Conservation (phyloP, 768 basidiomycete genomes). For the Russula sp. region DNA sequence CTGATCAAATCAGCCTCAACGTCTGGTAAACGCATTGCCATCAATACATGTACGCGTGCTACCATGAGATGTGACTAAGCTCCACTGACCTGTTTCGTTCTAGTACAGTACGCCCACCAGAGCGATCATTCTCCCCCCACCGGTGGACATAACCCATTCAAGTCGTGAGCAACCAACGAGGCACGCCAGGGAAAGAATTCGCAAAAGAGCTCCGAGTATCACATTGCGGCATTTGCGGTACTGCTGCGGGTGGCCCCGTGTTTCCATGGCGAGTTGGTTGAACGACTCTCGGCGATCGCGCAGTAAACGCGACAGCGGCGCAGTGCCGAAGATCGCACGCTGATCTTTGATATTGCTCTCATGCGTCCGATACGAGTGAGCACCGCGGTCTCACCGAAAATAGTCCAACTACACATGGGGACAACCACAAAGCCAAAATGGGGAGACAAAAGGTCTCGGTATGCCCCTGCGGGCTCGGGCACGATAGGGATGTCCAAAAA, state of each 20-base stretch:
- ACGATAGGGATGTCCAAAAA: constrained; percentile 4
- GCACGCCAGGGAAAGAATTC: constrained; percentile 6
- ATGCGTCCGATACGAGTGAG: constrained; percentile 8
- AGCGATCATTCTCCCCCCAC: constrained; percentile 7
- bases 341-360: constrained; percentile 12
- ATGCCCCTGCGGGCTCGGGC: background rate
- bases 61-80: background rate
- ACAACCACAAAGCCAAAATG: background rate
- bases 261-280: constrained; percentile 20
- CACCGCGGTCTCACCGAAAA: constrained; percentile 6
- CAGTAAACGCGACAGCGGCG: constrained; percentile 15
- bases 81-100: constrained; percentile 10
- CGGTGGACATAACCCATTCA: background rate
- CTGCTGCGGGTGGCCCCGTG: constrained; percentile 14
- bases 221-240: constrained; percentile 9
- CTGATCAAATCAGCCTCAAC: constrained; percentile 19
- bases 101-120: constrained; percentile 3
- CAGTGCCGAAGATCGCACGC: constrained; percentile 18
- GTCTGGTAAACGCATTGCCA: constrained; percentile 13
- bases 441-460: background rate
- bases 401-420: background rate
- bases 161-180: constrained; percentile 14
- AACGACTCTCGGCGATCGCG: constrained; percentile 18
- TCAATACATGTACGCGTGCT: constrained; percentile 1
- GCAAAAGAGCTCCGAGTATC: constrained; percentile 6